Conservation (phyloP, 371 early-diverging fungal species). For the Fennellomyces sp. region DNA sequence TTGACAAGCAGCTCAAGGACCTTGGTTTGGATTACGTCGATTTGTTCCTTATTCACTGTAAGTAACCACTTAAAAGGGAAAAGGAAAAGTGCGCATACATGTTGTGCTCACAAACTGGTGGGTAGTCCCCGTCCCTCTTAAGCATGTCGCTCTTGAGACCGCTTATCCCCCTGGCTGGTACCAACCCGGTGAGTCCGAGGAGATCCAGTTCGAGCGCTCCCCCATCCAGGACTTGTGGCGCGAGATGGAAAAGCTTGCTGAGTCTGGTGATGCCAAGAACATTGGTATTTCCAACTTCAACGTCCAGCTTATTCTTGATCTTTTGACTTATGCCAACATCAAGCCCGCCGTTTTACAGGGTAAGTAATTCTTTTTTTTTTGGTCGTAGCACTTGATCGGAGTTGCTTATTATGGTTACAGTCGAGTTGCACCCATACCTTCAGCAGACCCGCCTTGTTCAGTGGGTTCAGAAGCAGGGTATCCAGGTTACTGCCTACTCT, state of each 20-base stretch:
- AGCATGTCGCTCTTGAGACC: constrained; percentile 9
- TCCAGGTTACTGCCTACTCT: constrained; percentile 51
- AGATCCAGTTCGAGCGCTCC: constrained; percentile 18
- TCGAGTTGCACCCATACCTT: constrained; percentile 68
- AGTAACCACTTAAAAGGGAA: too few relatives aligned
- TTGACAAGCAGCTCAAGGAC: constrained; percentile 49
- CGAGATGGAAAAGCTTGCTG: constrained; percentile 32
- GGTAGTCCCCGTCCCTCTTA: constrained; percentile 30
- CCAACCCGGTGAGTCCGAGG: constrained; percentile 9
- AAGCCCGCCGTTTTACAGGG: constrained; percentile 27
- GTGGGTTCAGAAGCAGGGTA: constrained; percentile 34
- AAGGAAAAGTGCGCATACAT: too few relatives aligned
- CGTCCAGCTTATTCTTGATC: constrained; percentile 32
- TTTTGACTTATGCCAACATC: constrained; percentile 36
- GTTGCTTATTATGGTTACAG: constrained; percentile 31
- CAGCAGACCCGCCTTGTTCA: constrained; percentile 47
- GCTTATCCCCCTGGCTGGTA: constrained; percentile 23
- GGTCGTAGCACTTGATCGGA: not conserved
- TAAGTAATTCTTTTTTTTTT: not conserved
- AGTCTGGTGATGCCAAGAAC: constrained; percentile 34
- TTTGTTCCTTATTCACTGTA: constrained; percentile 49
- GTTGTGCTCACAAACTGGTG: too few relatives aligned
- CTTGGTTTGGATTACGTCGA: constrained; percentile 66
- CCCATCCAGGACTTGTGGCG: constrained; percentile 33
- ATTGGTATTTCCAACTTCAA: constrained; percentile 70